Evolutionary conservation across 805 yeast species (phyloP), one percentile per base, ranked within the genome.

Genomic region (Saccharomycopsis selenospora): DNA sequence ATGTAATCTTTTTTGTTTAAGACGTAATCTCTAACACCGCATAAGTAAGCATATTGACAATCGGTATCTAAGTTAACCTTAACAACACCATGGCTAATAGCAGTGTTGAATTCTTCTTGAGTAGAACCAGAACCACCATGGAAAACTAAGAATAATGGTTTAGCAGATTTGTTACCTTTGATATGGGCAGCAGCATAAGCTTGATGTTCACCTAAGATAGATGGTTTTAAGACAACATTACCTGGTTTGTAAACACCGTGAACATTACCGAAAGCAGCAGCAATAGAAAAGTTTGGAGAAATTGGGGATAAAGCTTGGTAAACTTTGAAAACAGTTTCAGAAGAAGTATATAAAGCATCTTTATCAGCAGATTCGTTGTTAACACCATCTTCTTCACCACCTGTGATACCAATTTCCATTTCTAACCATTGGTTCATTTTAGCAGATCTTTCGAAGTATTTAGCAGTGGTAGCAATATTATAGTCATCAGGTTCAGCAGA

Each of bases 301-400:
- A 93, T 85, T 69, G 93, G 85, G 48, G 84, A 63, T 61, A 93
- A 79, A 52, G 96, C 96, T 70, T 86, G 75, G 82, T 88, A 77
- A 63, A 93, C 98, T 58, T 79, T 80, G 74, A 68, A 93, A 49
- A 93, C 96, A 60, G 96, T 91, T 75, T 86, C 96, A 63, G 99
- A 88, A 62, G 82, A 80, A 61, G 99, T 93, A 85, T 91, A 93
- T 63, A 93, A 76, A 57, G 85, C 69, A 56, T 85, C 89, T 74
- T 85, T 84, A 66, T 80, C 79, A 59, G 87, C 96, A 69, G 80
- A 77, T 73, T 91, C 95, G 81, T 93, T 93, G 84, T 93, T 93
- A 65, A 93, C 99, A 82, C 99, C 99, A 68, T 93, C 99, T 76
- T 93, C 99, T 79, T 93, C 99, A 83, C 99, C 99, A 76, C 99